These are phyloP conservation scores for Suillus bovinus DNA, from an alignment of 768 basidiomycete genomes.

Conservation along the genomic window DNA sequence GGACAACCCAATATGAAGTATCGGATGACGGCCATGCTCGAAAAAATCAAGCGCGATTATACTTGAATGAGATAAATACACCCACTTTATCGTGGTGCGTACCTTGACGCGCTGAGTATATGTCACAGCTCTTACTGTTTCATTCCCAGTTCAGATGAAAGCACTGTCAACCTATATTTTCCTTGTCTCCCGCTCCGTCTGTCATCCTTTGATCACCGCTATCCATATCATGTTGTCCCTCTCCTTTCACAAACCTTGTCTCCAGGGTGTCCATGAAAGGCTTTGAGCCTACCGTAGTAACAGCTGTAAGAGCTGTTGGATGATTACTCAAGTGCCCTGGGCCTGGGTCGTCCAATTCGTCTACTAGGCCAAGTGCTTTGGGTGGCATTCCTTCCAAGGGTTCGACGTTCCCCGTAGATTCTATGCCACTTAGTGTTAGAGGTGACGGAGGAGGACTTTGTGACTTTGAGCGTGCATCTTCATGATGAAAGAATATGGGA, in stretches of 20 bases:
- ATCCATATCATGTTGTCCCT: slow-evolving; percentile 29
- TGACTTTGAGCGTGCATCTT: slow-evolving; percentile 78
- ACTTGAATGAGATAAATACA: slow-evolving; percentile 29
- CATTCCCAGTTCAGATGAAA: slow-evolving; percentile 4
- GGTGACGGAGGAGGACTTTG: slow-evolving; percentile 81
- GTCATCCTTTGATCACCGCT: slow-evolving; percentile 40
- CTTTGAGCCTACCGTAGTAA: slow-evolving; percentile 49
- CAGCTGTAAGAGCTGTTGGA: slow-evolving; percentile 66
- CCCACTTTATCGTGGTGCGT: slow-evolving; percentile 1
- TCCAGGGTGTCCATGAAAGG: slow-evolving; percentile 60
- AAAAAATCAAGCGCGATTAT: slow-evolving; percentile 74
- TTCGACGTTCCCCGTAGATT: slow-evolving; percentile 35
- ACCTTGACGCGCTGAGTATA: slow-evolving; percentile 6
- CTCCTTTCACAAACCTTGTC: slow-evolving; percentile 61
- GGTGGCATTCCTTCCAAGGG: slow-evolving; percentile 35
- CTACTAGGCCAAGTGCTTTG: slow-evolving; percentile 73
- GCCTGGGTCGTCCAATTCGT: slow-evolving; percentile 82
- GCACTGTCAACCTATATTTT: slow-evolving; percentile 48
- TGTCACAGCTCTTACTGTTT: slow-evolving; percentile 6
- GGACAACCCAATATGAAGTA: slow-evolving; percentile 80
- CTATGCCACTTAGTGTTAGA: slow-evolving; percentile 47
- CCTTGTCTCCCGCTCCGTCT: slow-evolving; percentile 49
- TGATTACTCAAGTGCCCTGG: slow-evolving; percentile 85
- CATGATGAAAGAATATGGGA: slow-evolving; percentile 85
- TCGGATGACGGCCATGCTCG: slow-evolving; percentile 84